Base-by-base conservation (phyloP, 179 eudicot genomes). In the Nepenthes alata region DNA sequence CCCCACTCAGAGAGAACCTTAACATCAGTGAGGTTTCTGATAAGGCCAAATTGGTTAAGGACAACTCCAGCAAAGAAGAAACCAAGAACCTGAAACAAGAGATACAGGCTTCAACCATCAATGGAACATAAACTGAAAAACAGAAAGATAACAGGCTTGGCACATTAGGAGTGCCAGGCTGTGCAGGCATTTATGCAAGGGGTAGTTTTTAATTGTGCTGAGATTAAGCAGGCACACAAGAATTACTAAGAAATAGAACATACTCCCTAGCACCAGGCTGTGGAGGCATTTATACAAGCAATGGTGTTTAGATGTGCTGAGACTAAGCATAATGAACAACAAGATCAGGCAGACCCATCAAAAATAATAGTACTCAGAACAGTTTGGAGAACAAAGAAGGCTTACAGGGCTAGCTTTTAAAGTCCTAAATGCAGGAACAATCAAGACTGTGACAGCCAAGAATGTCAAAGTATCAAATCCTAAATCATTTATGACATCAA, bases 1-100 rank as follows among this genome's bases (percentile, higher is more conserved):
- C 98, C 98, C 98, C 98, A 93, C 68, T 93, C 98, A 10, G 98
- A 93, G 41, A 93, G 90, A 80, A 89, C 65, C 72, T 93, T 93
- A 58, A 93, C 95, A 70, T 93, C 98, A 11, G 89, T 86, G 60
- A 93, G 85, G 78, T 93, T 86, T 76, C 98, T 86, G 57, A 93
- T 93, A 67, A 93, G 66, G 58, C 98, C 98, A 73, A 89, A 83
- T 60, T 93, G 98, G 72, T 86, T 93, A 47, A 93, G 83, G 63
- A 93, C 86, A 67, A 93, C 85, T 45, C 98, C 98, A 14, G 98
- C 96, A 71, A 75, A 89, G 79, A 93, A 93, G 86, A 93, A 93
- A 58, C 98, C 98, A 74, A 93, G 90, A 72, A 93, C 87, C 98
- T 89, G 93, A 8, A 10, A 25, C 38, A n/a, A 49, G 41, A 55